These are phyloP conservation scores for Flaveria floridana DNA, from an alignment of 140 eudicot species.

Conservation along the genomic window DNA sequence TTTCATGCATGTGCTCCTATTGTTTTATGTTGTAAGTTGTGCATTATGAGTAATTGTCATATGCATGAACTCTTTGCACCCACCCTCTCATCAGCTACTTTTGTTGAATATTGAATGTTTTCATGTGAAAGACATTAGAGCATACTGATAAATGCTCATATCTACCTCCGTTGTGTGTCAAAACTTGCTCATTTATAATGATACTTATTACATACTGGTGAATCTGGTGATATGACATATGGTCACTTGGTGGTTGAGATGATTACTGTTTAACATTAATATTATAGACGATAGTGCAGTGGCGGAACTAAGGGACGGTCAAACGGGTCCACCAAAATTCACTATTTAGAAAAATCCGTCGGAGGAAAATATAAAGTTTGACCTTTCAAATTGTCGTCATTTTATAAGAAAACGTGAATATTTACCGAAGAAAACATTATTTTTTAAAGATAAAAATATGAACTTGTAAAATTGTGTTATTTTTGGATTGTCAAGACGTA, in stretches of 20 bases:
- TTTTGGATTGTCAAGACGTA: slow-evolving; percentile 24
- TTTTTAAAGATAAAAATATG: slow-evolving; percentile 1
- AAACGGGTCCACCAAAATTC: neutral
- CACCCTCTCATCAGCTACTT: slow-evolving; percentile 20
- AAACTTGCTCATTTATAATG: slow-evolving; percentile 24
- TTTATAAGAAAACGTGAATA: too few species aligned
- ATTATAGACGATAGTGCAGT: neutral
- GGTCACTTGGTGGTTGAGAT: neutral
- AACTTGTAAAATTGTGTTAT: neutral
- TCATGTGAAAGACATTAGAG: slow-evolving; percentile 28
- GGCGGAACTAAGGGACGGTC: neutral
- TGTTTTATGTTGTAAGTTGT: slow-evolving; percentile 18
- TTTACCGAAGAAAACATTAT: too few species aligned
- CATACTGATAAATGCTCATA: slow-evolving; percentile 16
- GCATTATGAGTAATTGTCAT: neutral
- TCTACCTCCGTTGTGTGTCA: slow-evolving; percentile 26
- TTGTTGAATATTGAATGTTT: slow-evolving; percentile 19
- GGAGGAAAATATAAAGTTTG: too few species aligned
- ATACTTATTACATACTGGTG: slow-evolving; percentile 12
- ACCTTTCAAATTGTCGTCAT: too few species aligned
- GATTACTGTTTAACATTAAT: neutral
- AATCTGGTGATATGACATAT: slow-evolving; percentile 10
- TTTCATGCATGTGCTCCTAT: slow-evolving; percentile 18
- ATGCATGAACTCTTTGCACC: neutral
- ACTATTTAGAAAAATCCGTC: neutral